phyloP scores from a whole-genome alignment of 208 protist genomes.

The Leishmania braziliensis region DNA sequence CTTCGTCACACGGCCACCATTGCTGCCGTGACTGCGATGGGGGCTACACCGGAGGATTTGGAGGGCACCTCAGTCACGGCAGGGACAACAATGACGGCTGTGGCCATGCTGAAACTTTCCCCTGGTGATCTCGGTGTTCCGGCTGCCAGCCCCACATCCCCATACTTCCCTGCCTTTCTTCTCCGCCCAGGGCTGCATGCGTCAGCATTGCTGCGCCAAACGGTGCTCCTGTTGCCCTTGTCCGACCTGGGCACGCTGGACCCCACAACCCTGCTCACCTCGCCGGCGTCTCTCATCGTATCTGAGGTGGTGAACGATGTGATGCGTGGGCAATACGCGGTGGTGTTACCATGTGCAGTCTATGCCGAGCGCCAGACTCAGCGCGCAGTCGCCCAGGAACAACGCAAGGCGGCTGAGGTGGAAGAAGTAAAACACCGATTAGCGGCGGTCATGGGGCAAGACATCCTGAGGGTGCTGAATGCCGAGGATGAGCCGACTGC shows the following conservation, averaged over 20 bases:
- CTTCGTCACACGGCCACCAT: constrained; percentile 45
- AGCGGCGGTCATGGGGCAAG: constrained; percentile 36
- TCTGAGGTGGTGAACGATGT: constrained; percentile 48
- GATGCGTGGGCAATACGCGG: constrained; percentile 46
- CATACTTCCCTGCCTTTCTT: constrained; percentile 49
- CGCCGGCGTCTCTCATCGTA: constrained; percentile 53
- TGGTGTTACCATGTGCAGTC: constrained; percentile 40
- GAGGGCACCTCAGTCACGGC: constrained; percentile 4
- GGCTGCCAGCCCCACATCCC: constrained; percentile 8
- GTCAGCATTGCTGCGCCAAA: constrained; percentile 25
- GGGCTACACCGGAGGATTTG: neutral
- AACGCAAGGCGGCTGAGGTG: constrained; percentile 31
- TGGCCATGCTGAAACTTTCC: constrained; percentile 42
- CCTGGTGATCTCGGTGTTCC: constrained; percentile 40
- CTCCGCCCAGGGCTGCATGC: constrained; percentile 35
- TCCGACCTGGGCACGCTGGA: constrained; percentile 28
- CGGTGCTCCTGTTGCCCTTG: constrained; percentile 26
- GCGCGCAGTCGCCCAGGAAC: constrained; percentile 22
- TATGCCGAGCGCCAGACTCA: constrained; percentile 46
- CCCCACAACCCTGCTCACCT: constrained; percentile 23
- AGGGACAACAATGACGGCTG: constrained; percentile 28
- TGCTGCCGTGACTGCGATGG: neutral
- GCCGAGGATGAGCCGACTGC: constrained; percentile 5
- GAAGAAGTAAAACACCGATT: constrained; percentile 51
- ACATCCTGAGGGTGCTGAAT: constrained; percentile 35